These are phyloP conservation scores for Alternaria sp. DNA, from an alignment of 2,329 filamentous ascomycete species.

Conservation along the genomic window DNA sequence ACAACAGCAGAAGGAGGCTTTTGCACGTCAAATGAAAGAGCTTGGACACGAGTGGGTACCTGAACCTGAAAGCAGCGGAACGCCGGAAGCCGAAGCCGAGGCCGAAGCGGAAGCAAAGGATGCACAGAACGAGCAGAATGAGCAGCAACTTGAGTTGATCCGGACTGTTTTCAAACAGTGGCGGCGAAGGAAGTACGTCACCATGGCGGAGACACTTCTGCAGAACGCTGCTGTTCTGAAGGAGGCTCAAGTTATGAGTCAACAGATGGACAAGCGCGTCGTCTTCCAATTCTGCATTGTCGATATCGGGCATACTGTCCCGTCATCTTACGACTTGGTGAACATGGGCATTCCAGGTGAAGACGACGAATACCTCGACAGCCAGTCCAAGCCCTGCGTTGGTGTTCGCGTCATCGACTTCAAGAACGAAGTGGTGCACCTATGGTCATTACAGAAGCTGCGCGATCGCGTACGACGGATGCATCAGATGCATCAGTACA, in stretches of 20 bases:
- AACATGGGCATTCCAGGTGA: conserved; percentile 88
- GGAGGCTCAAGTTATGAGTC: conserved; percentile 97
- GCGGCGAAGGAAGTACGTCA: conserved; percentile 84
- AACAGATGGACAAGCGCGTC: conserved; percentile 89
- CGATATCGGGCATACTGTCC: conserved; percentile 84
- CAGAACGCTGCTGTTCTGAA: conserved; percentile 88
- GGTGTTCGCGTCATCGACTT: conserved; percentile 91
- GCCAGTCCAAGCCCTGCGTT: conserved; percentile 85
- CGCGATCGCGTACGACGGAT: conserved; percentile 86
- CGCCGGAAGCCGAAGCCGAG: conserved; percentile 20
- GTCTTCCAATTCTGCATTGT: conserved; percentile 95
- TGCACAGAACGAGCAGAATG: conserved; percentile 55
- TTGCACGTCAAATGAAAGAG: conserved; percentile 82
- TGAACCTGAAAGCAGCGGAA: conserved; percentile 55
- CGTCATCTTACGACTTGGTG: conserved; percentile 95
- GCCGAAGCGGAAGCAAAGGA: neutral
- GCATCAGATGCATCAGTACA: conserved; percentile 96
- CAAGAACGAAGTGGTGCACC: conserved; percentile 80
- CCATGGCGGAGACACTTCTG: conserved; percentile 90
- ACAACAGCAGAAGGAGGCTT: conserved; percentile 80
- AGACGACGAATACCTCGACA: conserved; percentile 81
- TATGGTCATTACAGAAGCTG: conserved; percentile 95
- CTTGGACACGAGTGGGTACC: conserved; percentile 60
- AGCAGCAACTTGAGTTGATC: conserved; percentile 74
- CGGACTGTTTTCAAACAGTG: conserved; percentile 73